These are phyloP conservation scores for Trypanosoma avium DNA, from an alignment of 208 protist genomes.

Conservation along the genomic window DNA sequence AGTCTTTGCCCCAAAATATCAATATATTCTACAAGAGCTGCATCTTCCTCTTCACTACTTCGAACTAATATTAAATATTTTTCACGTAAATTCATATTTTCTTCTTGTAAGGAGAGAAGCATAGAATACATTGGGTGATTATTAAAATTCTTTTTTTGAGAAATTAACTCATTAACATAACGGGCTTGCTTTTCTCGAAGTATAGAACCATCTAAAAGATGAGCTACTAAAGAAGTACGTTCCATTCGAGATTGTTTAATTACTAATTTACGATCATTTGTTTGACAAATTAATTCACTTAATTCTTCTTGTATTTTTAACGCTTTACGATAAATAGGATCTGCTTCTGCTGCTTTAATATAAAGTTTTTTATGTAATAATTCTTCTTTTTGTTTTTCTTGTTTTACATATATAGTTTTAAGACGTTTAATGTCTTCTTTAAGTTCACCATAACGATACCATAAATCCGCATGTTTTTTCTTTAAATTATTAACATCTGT, in stretches of 20 bases:
- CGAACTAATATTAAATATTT: conserved; percentile 26
- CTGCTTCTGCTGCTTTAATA: conserved; percentile 16
- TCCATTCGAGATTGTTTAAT: conserved; percentile 13
- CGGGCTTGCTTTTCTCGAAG: not conserved
- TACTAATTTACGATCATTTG: conserved; percentile 4
- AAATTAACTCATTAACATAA: not conserved
- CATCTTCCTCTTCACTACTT: conserved; percentile 34
- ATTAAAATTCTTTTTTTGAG: not conserved
- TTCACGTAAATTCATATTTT: conserved; percentile 11
- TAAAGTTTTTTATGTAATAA: conserved; percentile 20
- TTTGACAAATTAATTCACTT: conserved; percentile 4
- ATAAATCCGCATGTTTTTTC: conserved; percentile 16
- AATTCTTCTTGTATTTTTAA: conserved; percentile 5
- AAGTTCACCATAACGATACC: not conserved
- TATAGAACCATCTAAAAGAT: conserved; percentile 23
- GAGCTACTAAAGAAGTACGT: conserved; percentile 13
- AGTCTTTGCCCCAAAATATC: conserved; percentile 30
- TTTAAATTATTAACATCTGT: conserved; percentile 1
- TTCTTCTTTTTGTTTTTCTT: conserved; percentile 18
- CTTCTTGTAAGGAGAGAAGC: conserved; percentile 18
- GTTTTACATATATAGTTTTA: conserved; percentile 7
- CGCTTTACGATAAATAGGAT: conserved; percentile 20
- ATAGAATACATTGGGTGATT: conserved; percentile 13
- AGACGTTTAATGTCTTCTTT: conserved; percentile 20
- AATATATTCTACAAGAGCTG: conserved; percentile 35